Conservation (phyloP, 1,139 yeast genomes). For the Geotrichum candidum region DNA sequence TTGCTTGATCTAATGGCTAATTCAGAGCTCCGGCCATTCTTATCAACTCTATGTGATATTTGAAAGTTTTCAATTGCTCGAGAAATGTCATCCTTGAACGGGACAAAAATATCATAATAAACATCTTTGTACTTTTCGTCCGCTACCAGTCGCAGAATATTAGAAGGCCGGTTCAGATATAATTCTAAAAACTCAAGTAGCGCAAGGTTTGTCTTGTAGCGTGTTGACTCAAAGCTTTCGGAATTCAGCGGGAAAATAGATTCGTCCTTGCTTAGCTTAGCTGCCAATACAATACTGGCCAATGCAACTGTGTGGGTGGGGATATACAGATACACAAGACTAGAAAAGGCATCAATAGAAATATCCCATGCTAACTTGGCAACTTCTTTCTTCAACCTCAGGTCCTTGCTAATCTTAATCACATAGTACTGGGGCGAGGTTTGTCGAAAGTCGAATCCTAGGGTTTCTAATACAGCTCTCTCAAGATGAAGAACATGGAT, state of each 20-base stretch:
- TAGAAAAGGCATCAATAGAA: slow-evolving; percentile 64
- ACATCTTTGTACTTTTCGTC: background rate
- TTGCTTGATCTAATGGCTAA: slow-evolving; percentile 16
- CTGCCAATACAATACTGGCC: slow-evolving; percentile 53
- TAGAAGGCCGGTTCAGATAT: slow-evolving; percentile 24
- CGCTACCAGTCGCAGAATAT: background rate
- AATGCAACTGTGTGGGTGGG: slow-evolving; percentile 82
- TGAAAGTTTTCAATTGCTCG: slow-evolving; percentile 5
- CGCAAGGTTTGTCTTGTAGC: slow-evolving; percentile 50
- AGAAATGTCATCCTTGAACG: slow-evolving; percentile 4
- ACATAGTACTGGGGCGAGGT: slow-evolving; percentile 57
- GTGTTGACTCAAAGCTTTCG: slow-evolving; percentile 21
- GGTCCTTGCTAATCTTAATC: slow-evolving; percentile 57
- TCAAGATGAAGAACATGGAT: slow-evolving; percentile 39
- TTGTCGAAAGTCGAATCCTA: slow-evolving; percentile 68
- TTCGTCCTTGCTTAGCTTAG: slow-evolving; percentile 33
- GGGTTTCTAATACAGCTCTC: slow-evolving; percentile 65
- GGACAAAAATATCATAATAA: background rate
- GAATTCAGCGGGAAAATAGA: slow-evolving; percentile 28
- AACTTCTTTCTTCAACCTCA: slow-evolving; percentile 30
- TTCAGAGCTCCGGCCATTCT: slow-evolving; percentile 5
- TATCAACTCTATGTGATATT: background rate
- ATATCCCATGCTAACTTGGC: slow-evolving; percentile 62
- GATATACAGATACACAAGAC: slow-evolving; percentile 62
- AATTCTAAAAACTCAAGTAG: slow-evolving; percentile 57